phyloP scores from a whole-genome alignment of 495 filamentous ascomycete species.

The Trichocladium antarcticum region DNA sequence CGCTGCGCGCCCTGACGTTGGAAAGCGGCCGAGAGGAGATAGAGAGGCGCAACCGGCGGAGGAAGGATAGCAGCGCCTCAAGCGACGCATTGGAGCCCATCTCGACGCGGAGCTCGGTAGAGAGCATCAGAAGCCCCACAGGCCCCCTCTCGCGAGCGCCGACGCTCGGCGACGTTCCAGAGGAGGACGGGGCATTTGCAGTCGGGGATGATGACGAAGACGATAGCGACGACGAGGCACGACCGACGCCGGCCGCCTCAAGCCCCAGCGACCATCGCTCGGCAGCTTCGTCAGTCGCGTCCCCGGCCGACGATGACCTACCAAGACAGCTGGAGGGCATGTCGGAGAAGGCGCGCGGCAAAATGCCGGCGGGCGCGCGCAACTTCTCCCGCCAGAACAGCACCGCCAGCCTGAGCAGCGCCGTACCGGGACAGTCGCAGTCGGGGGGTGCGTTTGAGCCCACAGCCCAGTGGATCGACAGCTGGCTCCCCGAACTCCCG shows the following conservation, averaged over 20 bases:
- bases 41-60: slow-evolving; percentile 60
- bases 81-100: slow-evolving; percentile 34
- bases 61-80: slow-evolving; percentile 53
- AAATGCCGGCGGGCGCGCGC: slow-evolving; percentile 79
- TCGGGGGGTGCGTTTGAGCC: slow-evolving; percentile 64
- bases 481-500: slow-evolving; percentile 84
- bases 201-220: slow-evolving; percentile 73
- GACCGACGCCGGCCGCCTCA: slow-evolving; percentile 58
- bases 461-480: slow-evolving; percentile 73
- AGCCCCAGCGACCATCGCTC: slow-evolving; percentile 62
- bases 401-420: slow-evolving; percentile 66
- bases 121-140: slow-evolving; percentile 58
- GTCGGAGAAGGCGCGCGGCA: slow-evolving; percentile 95
- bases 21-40: slow-evolving; percentile 92
- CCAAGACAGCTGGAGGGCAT: slow-evolving; percentile 88
- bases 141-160: slow-evolving; percentile 44
- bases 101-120: slow-evolving; percentile 53
- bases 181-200: slow-evolving; percentile 64
- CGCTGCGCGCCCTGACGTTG: slow-evolving; percentile 82
- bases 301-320: slow-evolving; percentile 52
- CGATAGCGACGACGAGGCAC: slow-evolving; percentile 66
- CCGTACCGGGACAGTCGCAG: slow-evolving; percentile 41
- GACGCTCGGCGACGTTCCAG: slow-evolving; percentile 64
- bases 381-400: slow-evolving; percentile 88
- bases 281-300: slow-evolving; percentile 60